Conservation (phyloP, 2,329 filamentous ascomycete species). For the Teratosphaeria epicoccoides region DNA sequence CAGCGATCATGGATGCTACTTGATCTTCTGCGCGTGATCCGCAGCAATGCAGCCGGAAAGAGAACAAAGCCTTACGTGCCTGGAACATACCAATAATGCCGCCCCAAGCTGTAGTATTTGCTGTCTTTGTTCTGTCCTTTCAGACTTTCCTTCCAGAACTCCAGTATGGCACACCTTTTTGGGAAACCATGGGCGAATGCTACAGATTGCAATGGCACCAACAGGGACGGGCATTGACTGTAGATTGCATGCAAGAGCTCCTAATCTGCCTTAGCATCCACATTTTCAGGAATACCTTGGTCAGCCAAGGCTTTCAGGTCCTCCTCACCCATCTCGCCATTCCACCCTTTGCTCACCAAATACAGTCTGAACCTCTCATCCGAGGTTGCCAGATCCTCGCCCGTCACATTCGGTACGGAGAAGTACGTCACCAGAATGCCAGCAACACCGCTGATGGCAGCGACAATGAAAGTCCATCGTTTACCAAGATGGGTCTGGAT, state of each 20-base stretch:
- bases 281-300: constrained; percentile 7
- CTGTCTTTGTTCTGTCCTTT: not conserved
- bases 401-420: constrained; percentile 37
- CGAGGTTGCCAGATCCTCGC: constrained; percentile 34
- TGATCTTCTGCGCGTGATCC: not conserved
- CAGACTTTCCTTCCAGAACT: not conserved
- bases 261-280: not conserved
- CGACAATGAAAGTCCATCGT: constrained; percentile 43
- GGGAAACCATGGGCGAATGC: too few relatives aligned
- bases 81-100: not conserved
- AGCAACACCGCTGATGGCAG: constrained; percentile 40
- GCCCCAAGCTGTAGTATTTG: not conserved
- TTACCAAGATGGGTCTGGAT: constrained; percentile 38
- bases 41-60: not conserved
- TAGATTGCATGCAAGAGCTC: too few relatives aligned
- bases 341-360: constrained; percentile 37
- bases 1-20: not conserved
- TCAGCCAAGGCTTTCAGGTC: constrained; percentile 28
- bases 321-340: constrained; percentile 36
- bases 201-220: not conserved
- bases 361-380: constrained; percentile 38
- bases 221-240: too few relatives aligned
- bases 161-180: too few relatives aligned
- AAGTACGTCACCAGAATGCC: constrained; percentile 40
- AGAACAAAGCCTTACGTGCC: not conserved